Evolutionary conservation across 345 rosid genomes (phyloP).

Genomic region (Eucalyptus regnans): DNA sequence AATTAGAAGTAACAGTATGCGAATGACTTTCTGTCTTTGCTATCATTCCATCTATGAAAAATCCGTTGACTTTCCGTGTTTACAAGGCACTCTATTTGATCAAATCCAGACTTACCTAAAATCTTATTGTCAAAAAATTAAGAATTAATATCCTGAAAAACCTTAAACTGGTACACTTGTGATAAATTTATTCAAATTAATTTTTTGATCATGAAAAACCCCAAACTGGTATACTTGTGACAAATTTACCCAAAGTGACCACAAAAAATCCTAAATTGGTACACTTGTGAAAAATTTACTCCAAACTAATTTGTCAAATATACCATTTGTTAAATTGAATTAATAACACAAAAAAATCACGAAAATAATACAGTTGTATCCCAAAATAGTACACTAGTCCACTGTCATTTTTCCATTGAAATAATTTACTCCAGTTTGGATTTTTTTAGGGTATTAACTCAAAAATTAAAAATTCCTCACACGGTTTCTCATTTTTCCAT

Average conservation of each 20-base stretch:
- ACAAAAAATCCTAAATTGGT: rapidly evolving
- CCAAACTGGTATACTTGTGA: rapidly evolving
- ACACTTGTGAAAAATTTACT: too few relatives aligned
- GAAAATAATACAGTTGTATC: too few relatives aligned
- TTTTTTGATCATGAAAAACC: rapidly evolving
- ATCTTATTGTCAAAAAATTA: too few relatives aligned
- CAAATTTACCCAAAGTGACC: rapidly evolving
- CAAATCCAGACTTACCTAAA: not conserved
- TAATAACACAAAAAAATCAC: too few relatives aligned
- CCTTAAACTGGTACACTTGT: rapidly evolving
- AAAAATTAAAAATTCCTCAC: too few relatives aligned
- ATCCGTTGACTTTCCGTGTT: not conserved
- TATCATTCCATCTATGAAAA: not conserved
- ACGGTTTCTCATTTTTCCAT: too few relatives aligned
- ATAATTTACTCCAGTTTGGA: too few relatives aligned
- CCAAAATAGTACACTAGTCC: rapidly evolving
- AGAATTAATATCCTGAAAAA: rapidly evolving
- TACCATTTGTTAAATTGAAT: too few relatives aligned
- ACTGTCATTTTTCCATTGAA: too few relatives aligned
- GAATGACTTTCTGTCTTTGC: not conserved
- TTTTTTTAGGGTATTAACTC: not conserved
- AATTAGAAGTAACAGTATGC: rapidly evolving
- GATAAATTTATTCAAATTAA: rapidly evolving
- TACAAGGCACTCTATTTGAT: not conserved
- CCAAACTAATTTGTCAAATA: not conserved